Evolutionary conservation across 495 filamentous ascomycete genomes (phyloP).

Genomic region (Penicillium psychrofluorescens): DNA sequence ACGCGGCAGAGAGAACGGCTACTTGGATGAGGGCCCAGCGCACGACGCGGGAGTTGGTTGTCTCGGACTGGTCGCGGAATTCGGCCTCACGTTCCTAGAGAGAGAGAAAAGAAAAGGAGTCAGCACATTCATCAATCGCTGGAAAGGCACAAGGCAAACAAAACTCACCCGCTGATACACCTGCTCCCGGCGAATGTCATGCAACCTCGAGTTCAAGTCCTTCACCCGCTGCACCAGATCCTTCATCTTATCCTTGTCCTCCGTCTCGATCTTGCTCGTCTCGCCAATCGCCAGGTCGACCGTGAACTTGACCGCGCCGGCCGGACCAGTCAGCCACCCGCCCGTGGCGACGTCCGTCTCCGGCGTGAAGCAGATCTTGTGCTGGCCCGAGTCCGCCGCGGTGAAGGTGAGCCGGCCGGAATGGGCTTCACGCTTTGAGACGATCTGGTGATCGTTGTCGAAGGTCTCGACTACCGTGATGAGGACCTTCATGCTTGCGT

Average conservation of each 20-base stretch:
- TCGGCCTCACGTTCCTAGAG: slow-evolving; percentile 90
- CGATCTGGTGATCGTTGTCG: slow-evolving; percentile 95
- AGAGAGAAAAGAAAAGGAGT: background rate
- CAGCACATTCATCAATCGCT: background rate
- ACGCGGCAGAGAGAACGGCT: slow-evolving; percentile 79
- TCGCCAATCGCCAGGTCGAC: slow-evolving; percentile 94
- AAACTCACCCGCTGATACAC: slow-evolving; percentile 84
- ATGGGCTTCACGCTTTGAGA: slow-evolving; percentile 69
- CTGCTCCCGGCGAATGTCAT: slow-evolving; percentile 90
- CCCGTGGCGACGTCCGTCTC: slow-evolving; percentile 51
- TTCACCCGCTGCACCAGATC: slow-evolving; percentile 85
- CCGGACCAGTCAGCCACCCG: slow-evolving; percentile 63
- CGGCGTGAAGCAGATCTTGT: slow-evolving; percentile 89
- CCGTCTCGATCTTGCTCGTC: slow-evolving; percentile 88
- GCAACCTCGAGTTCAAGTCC: slow-evolving; percentile 81
- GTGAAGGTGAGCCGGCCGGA: slow-evolving; percentile 93
- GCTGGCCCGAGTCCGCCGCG: slow-evolving; percentile 86
- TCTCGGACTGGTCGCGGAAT: slow-evolving; percentile 94
- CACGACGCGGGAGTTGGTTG: slow-evolving; percentile 86
- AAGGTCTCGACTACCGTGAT: slow-evolving; percentile 95
- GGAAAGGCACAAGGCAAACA: slow-evolving; percentile 3
- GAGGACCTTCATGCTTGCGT: slow-evolving; percentile 69
- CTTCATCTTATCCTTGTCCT: slow-evolving; percentile 87
- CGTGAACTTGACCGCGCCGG: slow-evolving; percentile 71
- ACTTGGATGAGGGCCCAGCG: slow-evolving; percentile 91